Evolutionary conservation across 2,329 filamentous ascomycete genomes (phyloP).

Genomic region (Tolypocladium pustulatum): DNA sequence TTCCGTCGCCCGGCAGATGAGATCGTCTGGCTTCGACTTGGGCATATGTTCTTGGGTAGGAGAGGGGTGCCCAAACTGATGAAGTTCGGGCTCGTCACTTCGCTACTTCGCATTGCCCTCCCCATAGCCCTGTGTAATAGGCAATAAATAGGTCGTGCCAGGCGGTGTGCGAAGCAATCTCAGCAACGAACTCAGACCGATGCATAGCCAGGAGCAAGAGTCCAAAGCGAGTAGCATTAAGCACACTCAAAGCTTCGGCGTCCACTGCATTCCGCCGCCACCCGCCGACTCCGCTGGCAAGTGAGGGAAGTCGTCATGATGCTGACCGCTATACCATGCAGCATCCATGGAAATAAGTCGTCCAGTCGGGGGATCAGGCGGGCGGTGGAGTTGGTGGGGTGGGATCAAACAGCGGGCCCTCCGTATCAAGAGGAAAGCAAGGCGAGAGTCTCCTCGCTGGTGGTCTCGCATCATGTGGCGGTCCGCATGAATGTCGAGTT

Average conservation of each 20-base stretch:
- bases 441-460: not conserved
- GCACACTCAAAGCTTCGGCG: not conserved
- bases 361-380: not conserved
- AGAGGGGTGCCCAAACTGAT: not conserved
- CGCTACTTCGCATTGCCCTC: not conserved
- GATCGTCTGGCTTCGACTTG: not conserved
- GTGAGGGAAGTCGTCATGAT: not conserved
- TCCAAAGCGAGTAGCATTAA: not conserved
- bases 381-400: not conserved
- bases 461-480: not conserved
- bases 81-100: not conserved
- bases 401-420: not conserved
- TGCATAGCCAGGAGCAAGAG: not conserved
- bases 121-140: not conserved
- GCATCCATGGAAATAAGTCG: not conserved
- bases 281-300: not conserved
- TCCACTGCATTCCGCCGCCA: not conserved
- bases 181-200: not conserved
- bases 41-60: not conserved
- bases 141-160: not conserved
- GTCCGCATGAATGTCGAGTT: not conserved
- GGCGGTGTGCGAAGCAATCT: not conserved
- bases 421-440: not conserved
- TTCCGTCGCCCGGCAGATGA: not conserved
- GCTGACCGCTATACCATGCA: conserved; percentile 1